phyloP scores from a whole-genome alignment of 1,139 yeast genomes.

The Candida tetrigidarum region DNA sequence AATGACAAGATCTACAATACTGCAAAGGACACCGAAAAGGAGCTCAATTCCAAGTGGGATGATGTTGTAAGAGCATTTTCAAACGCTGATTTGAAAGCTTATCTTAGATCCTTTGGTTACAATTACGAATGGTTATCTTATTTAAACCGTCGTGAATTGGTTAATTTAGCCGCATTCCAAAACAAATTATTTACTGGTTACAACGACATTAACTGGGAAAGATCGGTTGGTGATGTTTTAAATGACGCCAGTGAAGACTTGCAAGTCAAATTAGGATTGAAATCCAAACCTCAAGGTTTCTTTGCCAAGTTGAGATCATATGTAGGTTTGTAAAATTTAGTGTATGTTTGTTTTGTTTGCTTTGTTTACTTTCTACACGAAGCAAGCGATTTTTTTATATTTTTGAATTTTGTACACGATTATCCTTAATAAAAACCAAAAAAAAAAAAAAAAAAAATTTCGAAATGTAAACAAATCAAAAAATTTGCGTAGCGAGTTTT shows the following conservation, averaged over 20 bases:
- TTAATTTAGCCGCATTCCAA: conserved; percentile 50
- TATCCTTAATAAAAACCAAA: not conserved
- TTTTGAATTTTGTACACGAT: conserved; percentile 2
- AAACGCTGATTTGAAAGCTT: conserved; percentile 55
- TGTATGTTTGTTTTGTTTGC: not conserved
- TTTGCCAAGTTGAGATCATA: conserved; percentile 11
- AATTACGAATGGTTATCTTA: conserved; percentile 33
- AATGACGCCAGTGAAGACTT: conserved; percentile 23
- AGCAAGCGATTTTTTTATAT: too few species aligned
- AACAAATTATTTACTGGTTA: conserved; percentile 30
- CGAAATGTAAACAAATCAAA: conserved; percentile 15
- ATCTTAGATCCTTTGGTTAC: conserved; percentile 56
- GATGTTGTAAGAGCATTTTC: conserved; percentile 44
- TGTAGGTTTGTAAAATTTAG: conserved; percentile 7
- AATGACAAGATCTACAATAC: conserved; percentile 14
- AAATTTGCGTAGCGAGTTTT: too few species aligned
- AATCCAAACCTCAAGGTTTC: conserved; percentile 15
- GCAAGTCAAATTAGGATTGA: conserved; percentile 23
- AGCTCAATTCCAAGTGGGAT: conserved; percentile 31
- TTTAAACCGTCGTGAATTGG: conserved; percentile 49
- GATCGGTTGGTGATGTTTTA: conserved; percentile 26
- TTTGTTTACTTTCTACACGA: conserved; percentile 7
- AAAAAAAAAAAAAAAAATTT: not conserved
- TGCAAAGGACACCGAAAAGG: conserved; percentile 30
- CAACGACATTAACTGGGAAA: conserved; percentile 26